Percentiles rank a stretch among this genome's conserved stretches.
Conservation (phyloP, 1,284 basidiomycete genomes). For the Thelephora terrestris region DNA sequence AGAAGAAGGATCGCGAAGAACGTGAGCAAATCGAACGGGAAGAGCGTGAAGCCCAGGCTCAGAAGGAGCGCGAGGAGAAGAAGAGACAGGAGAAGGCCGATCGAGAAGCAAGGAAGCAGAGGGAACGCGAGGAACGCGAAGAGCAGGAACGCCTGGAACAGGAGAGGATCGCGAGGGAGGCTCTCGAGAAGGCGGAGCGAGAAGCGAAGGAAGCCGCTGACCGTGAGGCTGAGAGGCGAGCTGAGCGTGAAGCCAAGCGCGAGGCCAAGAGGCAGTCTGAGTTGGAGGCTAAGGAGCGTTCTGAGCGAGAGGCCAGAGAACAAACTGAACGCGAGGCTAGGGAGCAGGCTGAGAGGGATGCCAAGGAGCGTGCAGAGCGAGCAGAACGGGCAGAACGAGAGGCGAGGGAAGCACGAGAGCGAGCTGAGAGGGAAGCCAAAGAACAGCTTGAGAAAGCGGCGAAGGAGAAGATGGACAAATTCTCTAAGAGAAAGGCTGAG, state of each 20-base stretch:
- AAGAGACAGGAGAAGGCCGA: background rate
- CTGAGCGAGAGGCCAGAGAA: background rate
- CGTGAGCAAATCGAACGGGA: slow-evolving; percentile 12
- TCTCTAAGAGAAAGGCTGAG: background rate
- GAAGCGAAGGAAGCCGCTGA: background rate
- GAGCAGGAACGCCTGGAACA: background rate
- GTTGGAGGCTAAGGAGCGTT: background rate
- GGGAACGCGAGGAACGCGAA: slow-evolving; percentile 4
- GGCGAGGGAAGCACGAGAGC: slow-evolving; percentile 19
- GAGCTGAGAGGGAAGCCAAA: slow-evolving; percentile 6
- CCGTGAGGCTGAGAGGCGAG: background rate
- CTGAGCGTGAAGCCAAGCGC: background rate
- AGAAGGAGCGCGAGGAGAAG: background rate
- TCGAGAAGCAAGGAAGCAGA: slow-evolving; percentile 3
- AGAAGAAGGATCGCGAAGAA: slow-evolving; percentile 14
- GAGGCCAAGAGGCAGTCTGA: background rate
- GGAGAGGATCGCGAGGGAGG: background rate
- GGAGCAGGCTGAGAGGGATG: no score
- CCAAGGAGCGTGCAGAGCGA: no score
- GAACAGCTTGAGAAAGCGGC: background rate
- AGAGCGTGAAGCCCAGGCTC: background rate
- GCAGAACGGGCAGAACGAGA: slow-evolving; percentile 1
- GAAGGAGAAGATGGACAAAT: background rate
- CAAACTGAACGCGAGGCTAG: background rate
- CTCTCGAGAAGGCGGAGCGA: background rate